Percentiles rank a stretch among this genome's conserved stretches.
Conservation (phyloP, 768 basidiomycete species). For the Suillus clintonianus region DNA sequence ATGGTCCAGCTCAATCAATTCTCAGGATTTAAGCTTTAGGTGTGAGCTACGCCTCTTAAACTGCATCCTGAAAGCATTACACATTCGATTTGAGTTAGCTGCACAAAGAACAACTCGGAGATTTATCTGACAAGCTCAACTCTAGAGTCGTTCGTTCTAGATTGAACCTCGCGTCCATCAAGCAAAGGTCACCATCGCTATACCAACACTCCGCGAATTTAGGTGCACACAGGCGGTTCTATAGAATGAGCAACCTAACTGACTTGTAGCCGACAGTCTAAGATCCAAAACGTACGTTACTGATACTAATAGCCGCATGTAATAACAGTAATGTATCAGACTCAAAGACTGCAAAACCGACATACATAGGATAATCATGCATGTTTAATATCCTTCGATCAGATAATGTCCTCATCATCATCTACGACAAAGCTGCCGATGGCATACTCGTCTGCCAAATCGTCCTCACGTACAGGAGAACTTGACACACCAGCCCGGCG, state of each 20-base stretch:
- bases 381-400: slow-evolving; percentile 11
- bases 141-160: too few relatives aligned
- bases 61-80: too few relatives aligned
- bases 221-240: background rate
- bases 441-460: slow-evolving; percentile 63
- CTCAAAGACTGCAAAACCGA: background rate
- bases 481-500: slow-evolving; percentile 47
- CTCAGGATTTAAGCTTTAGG: too few relatives aligned
- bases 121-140: too few relatives aligned
- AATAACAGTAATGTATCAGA: background rate
- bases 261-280: background rate
- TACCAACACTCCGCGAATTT: background rate
- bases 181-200: background rate
- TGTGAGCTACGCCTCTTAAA: too few relatives aligned
- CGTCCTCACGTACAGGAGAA: slow-evolving; percentile 57
- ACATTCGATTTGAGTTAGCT: too few relatives aligned
- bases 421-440: slow-evolving; percentile 80
- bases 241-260: background rate
- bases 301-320: background rate
- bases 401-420: slow-evolving; percentile 71
- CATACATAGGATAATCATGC: too few relatives aligned
- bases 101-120: too few relatives aligned
- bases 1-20: too few relatives aligned
- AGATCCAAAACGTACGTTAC: background rate
- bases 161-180: too few relatives aligned